Evolutionary conservation across 2,329 filamentous ascomycete genomes (phyloP), one percentile per base, ranked within the genome.

Genomic region (Cercospora brassicicola): DNA sequence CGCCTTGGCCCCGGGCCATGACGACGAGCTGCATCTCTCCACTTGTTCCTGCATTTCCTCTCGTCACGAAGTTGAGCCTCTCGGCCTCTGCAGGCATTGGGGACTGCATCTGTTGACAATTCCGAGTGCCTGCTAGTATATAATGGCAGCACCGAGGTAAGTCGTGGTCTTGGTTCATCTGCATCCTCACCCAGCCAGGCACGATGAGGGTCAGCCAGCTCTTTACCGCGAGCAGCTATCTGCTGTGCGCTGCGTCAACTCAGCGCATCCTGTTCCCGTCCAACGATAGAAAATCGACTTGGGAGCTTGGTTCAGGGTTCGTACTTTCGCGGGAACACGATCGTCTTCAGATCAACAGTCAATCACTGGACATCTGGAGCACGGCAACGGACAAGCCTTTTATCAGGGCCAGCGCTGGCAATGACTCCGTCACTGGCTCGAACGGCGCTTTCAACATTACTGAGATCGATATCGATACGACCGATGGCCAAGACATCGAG

Each of bases 381-480:
- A 71, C 74, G 2, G 64, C 65, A 3, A 53, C 70, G 3, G 62
- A 60, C 9, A 59, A 67, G 61, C 73, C 73, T 15, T 75, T 76
- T 59, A 70, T 76, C 48, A 73, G 71, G 59, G 74, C 74, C 2
- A 75, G 73, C 53, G 72, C 69, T 45, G 73, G 73, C 4, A 69
- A 73, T 26, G 73, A 76, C 57, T 70, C 66, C 6, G 64, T 73
- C n/a, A 51, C 55, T 51, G 70, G 70, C 8, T 72, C 73, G 9
- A 71, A 71, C 53, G 73, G 73, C 28, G 72, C 73, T 11, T 73
- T 74, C 69, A 73, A 75, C 36, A 74, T 75, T 55, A 72, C 72
- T 1, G 60, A 74, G 2, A 67, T 76, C 45, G 73, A 76, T 45
- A 53, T 67, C 23, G 56, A 72, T 55, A 70, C 61, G n/a, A 75